Evolutionary conservation across 768 basidiomycete species (phyloP), one percentile per base, ranked within the genome.

Genomic region (Pholiota conissans): DNA sequence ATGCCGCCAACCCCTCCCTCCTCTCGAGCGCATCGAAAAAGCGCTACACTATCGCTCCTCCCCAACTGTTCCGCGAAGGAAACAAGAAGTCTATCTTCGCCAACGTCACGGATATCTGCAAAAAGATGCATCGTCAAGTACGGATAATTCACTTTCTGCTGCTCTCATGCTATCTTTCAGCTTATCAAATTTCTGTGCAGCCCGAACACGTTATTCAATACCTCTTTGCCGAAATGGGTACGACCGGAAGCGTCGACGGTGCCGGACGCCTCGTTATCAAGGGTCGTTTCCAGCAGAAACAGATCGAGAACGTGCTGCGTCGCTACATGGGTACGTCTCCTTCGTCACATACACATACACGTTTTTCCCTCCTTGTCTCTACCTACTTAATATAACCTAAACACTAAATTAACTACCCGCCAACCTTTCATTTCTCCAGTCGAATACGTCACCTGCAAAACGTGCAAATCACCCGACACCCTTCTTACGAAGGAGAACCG

Each of bases 371-470:
- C 22, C 3, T 24, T 7, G 24, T 26, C 22, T 18, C 18, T 3
- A 45, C 18, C 20, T n/a, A 37, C 45, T 48, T 24, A 29, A 56
- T 27, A 34, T 42, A 40, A 22, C 39, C 18, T 50, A n/a, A n/a
- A n/a, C n/a, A n/a, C n/a, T n/a, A n/a, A n/a, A n/a, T n/a, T n/a
- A n/a, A n/a, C n/a, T n/a, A n/a, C n/a, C n/a, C n/a, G n/a, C n/a
- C n/a, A n/a, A n/a, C n/a, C n/a, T n/a, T n/a, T n/a, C n/a, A n/a
- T n/a, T 30, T 29, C 35, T 20, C 11, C 49, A 96, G 95, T 96
- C 60, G 95, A 98, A 77, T 98, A 98, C 74, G 96, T 98, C 59
- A 95, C 95, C 35, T 99, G 97, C 85, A 96, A 97, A 76, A 98
- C 95, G 37, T 99, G 97, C 83, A 99, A 98, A 77, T 98, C 96